Conservation (phyloP, 768 basidiomycete genomes). For the Tephrocybe sp. region DNA sequence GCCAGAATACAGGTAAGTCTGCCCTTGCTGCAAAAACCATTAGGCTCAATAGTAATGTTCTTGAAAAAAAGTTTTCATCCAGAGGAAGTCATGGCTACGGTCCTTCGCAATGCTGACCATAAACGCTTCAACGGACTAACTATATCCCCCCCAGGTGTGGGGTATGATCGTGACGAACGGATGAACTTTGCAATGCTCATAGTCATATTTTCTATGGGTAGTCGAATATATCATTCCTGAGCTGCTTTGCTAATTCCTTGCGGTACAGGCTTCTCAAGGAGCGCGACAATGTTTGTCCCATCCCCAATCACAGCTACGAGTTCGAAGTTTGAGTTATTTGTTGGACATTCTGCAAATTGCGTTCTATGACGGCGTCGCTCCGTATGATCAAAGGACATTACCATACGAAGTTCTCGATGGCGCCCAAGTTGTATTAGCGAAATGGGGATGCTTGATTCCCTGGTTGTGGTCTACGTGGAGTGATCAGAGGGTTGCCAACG, state of each 20-base stretch:
- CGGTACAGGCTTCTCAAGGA: conserved; percentile 20
- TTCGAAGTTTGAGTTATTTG: conserved; percentile 41
- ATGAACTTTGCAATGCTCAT: conserved; percentile 37
- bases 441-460: conserved; percentile 52
- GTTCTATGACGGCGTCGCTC: conserved; percentile 3
- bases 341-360: conserved; percentile 38
- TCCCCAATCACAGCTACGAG: conserved; percentile 32
- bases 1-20: conserved; percentile 15
- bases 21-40: neutral
- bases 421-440: conserved; percentile 50
- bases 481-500: conserved; percentile 46
- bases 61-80: conserved; percentile 12
- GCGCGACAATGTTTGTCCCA: conserved; percentile 10
- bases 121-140: conserved; percentile 12
- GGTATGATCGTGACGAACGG: conserved; percentile 25
- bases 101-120: conserved; percentile 18
- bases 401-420: conserved; percentile 31
- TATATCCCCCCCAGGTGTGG: neutral
- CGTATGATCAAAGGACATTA: neutral
- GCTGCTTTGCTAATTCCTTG: neutral
- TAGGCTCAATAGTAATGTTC: neutral
- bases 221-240: neutral
- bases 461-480: conserved; percentile 70
- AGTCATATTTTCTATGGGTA: conserved; percentile 37
- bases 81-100: conserved; percentile 14